Percentiles rank a stretch among this genome's conserved stretches.
phyloP scores from a whole-genome alignment of 2,329 filamentous ascomycete species.

The Aureobasidium zeae region DNA sequence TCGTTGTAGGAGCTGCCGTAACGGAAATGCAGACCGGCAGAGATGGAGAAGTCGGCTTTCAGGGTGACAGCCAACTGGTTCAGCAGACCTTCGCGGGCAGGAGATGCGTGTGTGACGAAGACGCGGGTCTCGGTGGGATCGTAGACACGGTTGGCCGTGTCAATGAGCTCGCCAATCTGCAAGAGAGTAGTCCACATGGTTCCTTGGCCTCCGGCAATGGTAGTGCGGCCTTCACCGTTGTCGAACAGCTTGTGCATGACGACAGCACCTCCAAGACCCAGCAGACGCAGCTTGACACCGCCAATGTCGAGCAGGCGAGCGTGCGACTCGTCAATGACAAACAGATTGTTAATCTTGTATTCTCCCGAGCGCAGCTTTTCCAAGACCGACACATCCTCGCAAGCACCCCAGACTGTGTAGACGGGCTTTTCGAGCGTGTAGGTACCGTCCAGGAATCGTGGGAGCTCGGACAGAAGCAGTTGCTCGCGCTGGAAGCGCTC shows the following conservation, averaged over 20 bases:
- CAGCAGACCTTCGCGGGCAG: constrained; percentile 87
- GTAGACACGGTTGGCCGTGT: constrained; percentile 96
- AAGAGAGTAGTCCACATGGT: constrained; percentile 99
- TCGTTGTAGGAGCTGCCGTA: constrained; percentile 99
- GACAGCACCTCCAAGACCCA: constrained; percentile 89
- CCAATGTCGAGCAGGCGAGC: constrained; percentile 91
- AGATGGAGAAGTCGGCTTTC: constrained; percentile 97
- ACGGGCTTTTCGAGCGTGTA: constrained; percentile 91
- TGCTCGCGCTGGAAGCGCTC: constrained; percentile 71
- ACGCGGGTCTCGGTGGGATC: constrained; percentile 95
- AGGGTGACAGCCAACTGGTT: constrained; percentile 96
- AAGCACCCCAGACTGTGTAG: constrained; percentile 98
- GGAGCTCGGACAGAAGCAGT: constrained; percentile 84
- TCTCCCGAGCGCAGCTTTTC: constrained; percentile 96
- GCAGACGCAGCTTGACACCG: constrained; percentile 86
- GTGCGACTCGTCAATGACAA: constrained; percentile 97
- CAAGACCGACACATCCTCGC: constrained; percentile 92
- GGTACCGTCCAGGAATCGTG: constrained; percentile 77
- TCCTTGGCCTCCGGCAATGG: constrained; percentile 93
- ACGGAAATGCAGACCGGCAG: constrained; percentile 92
- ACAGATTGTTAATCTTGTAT: constrained; percentile 94
- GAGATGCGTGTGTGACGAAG: constrained; percentile 94
- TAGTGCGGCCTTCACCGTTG: constrained; percentile 94
- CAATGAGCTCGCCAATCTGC: constrained; percentile 96
- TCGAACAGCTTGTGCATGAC: constrained; percentile 99